Evolutionary conservation across 2,329 filamentous ascomycete species (phyloP), one percentile per base, ranked within the genome.

Genomic region (Colletotrichum costaricense): DNA sequence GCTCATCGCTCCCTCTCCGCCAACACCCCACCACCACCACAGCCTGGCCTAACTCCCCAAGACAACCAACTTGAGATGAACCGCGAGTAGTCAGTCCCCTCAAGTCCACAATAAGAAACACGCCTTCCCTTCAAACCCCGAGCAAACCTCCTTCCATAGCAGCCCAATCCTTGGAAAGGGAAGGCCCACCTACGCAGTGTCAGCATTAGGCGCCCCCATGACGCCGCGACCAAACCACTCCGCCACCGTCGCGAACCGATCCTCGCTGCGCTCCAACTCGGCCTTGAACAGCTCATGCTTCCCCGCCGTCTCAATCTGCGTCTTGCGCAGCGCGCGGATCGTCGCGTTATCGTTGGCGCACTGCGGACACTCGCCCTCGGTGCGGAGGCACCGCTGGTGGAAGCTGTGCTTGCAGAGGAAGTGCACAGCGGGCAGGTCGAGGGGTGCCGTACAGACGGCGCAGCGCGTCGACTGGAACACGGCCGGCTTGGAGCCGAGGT

Each of bases 391-490:
- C 58, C 94, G 89, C 84, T 97, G 94, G 81, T 99, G 97, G 87
- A 98, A 99, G 74, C 93, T 95, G 82, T 99, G 97, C 82, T 97
- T 98, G 86, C 97, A 99, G 75, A 99, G 84, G 81, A 99, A 99
- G 81, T 99, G 97, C 60, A 99, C 95, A 0, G 93, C 94, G 0
- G 97, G 97, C 14, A 98, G 86, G 76, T 98, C 95, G 22, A 98
- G 88, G 30, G 90, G 88, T 49, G 91, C 89, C 19, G 91, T 91
- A 81, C 97, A 99, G 64, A 93, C 92, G 33, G 93, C 92, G 81
- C 97, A 99, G 64, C 97, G 90, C 42, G 95, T 95, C 0, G 95
- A 92, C 81, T 97, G 94, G 87, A 99, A 98, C 1, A 97, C 93
- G 24, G 93, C 92, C 0, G 97, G 95, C 79, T 97, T 96, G 9